phyloP scores from a whole-genome alignment of 208 protist species.

The Crithidia fasciculata region DNA sequence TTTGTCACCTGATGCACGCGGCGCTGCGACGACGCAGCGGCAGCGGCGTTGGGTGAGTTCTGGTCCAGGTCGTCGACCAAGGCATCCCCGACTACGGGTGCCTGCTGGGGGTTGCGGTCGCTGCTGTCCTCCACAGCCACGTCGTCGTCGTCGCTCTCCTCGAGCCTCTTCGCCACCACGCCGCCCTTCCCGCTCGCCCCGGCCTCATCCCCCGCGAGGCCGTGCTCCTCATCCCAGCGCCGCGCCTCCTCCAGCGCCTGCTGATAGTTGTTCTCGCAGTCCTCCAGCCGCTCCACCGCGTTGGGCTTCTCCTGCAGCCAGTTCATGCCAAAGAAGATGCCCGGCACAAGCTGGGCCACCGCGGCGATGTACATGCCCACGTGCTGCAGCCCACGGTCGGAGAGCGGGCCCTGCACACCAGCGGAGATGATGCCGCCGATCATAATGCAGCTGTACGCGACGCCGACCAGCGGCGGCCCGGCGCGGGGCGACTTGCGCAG shows the following conservation, averaged over 20 bases:
- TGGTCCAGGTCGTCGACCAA: slow-evolving; percentile 14
- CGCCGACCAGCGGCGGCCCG: slow-evolving; percentile 49
- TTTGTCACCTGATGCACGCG: slow-evolving; percentile 8
- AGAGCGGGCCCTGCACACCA: slow-evolving; percentile 51
- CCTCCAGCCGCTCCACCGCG: slow-evolving; percentile 37
- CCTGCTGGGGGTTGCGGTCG: not conserved
- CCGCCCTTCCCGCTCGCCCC: not conserved
- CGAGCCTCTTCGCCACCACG: slow-evolving; percentile 1
- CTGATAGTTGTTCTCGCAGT: slow-evolving; percentile 27
- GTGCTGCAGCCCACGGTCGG: slow-evolving; percentile 36
- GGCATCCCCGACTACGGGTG: not conserved
- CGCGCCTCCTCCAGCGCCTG: slow-evolving; percentile 15
- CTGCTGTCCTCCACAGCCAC: not conserved
- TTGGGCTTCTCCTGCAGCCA: slow-evolving; percentile 56
- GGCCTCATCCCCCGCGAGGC: not conserved
- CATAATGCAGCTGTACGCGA: slow-evolving; percentile 50
- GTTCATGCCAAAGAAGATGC: slow-evolving; percentile 55
- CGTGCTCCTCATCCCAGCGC: slow-evolving; percentile 22
- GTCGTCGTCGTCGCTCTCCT: slow-evolving; percentile 5
- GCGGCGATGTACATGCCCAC: slow-evolving; percentile 47
- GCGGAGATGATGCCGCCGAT: slow-evolving; percentile 44
- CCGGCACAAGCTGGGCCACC: slow-evolving; percentile 38
- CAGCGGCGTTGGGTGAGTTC: too few relatives aligned
- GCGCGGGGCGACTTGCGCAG: slow-evolving; percentile 40
- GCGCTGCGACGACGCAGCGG: not conserved